Conservation (phyloP, 2,329 filamentous ascomycete species). For the Neofusicoccum sp. region DNA sequence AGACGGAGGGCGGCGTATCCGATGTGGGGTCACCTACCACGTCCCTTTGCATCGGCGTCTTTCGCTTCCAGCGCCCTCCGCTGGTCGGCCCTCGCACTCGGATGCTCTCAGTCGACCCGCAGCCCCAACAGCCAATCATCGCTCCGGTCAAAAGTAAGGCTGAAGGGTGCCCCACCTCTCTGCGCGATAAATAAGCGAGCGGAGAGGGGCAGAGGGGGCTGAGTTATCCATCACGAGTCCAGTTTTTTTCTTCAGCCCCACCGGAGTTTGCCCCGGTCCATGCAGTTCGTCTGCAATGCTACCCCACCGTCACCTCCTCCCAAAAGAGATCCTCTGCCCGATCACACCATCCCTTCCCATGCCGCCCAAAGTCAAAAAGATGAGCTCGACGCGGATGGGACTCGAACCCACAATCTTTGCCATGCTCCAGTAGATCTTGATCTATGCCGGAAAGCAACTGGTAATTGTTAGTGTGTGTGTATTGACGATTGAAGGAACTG, state of each 20-base stretch:
- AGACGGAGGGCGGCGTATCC: background rate
- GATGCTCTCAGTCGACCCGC: background rate
- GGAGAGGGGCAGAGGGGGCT: background rate
- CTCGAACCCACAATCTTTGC: conserved; percentile 23
- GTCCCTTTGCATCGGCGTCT: background rate
- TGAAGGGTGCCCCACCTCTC: background rate
- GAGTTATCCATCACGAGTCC: no score
- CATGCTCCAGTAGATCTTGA: background rate
- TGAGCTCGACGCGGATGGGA: conserved; percentile 18
- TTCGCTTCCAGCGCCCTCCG: background rate
- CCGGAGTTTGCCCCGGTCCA: background rate
- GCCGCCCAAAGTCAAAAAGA: background rate
- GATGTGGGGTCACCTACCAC: conserved; percentile 4
- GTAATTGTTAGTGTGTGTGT: background rate
- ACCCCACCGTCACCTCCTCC: background rate
- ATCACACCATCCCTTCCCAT: background rate
- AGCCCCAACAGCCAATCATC: background rate
- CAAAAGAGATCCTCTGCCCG: no score
- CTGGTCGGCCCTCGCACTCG: background rate
- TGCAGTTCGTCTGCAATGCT: conserved; percentile 12
- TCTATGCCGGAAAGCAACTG: conserved; percentile 7
- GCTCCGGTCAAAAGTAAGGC: background rate
- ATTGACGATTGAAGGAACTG: background rate
- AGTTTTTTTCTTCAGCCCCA: background rate
- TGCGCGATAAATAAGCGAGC: background rate